Conservation (phyloP, 2,329 filamentous ascomycete genomes). For the Diaporthe citriasiana region DNA sequence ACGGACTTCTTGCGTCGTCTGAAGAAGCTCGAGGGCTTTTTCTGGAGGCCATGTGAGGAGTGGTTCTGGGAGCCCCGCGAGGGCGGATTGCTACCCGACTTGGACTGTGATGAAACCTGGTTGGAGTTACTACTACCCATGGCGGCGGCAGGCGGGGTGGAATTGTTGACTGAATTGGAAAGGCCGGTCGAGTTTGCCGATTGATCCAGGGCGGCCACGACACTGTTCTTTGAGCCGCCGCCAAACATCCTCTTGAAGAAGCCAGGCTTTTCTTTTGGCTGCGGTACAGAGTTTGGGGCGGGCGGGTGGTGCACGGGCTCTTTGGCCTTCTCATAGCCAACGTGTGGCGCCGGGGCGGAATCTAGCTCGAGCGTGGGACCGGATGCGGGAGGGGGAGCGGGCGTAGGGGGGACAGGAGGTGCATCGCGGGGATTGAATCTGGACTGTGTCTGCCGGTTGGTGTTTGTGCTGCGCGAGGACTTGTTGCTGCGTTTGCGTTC, state of each 20-base stretch:
- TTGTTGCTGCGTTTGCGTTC: slow-evolving; percentile 71
- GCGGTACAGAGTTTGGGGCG: slow-evolving; percentile 56
- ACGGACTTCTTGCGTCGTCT: slow-evolving; percentile 92
- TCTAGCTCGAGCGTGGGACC: slow-evolving; percentile 57
- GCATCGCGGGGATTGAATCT: slow-evolving; percentile 47
- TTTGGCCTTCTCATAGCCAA: slow-evolving; percentile 72
- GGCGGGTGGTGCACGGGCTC: slow-evolving; percentile 60
- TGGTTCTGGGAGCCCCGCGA: slow-evolving; percentile 65
- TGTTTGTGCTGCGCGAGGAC: slow-evolving; percentile 66
- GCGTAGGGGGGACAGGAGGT: slow-evolving; percentile 49
- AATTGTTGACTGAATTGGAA: slow-evolving; percentile 38
- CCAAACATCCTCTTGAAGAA: slow-evolving; percentile 97
- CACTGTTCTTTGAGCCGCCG: slow-evolving; percentile 70
- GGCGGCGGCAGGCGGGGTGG: not conserved
- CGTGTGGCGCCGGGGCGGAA: slow-evolving; percentile 69
- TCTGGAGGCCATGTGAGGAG: slow-evolving; percentile 73
- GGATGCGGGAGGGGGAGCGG: slow-evolving; percentile 47
- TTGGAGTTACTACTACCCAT: slow-evolving; percentile 45
- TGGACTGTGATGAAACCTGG: slow-evolving; percentile 51
- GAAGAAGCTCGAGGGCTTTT: slow-evolving; percentile 96
- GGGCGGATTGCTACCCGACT: slow-evolving; percentile 58
- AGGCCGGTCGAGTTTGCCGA: slow-evolving; percentile 23
- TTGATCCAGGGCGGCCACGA: slow-evolving; percentile 36
- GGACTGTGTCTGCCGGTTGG: slow-evolving; percentile 50
- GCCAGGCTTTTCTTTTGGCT: slow-evolving; percentile 79